Evolutionary conservation across 2,329 filamentous ascomycete species (phyloP), one percentile per base, ranked within the genome.

Genomic region (Fusarium tricinctum): DNA sequence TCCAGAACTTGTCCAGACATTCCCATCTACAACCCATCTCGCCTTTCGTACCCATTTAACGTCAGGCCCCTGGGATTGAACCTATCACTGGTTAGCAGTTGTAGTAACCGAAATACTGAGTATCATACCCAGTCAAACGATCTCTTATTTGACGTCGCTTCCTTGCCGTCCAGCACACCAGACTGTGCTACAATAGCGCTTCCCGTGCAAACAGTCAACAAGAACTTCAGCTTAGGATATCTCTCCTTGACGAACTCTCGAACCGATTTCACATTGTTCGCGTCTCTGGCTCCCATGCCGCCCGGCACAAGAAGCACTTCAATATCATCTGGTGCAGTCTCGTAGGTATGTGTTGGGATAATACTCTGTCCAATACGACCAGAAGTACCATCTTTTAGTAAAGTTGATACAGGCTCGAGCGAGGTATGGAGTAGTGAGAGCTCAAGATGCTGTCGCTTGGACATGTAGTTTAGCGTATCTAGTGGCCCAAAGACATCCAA

Each of bases 161-260:
- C 78, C 40, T 78, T 81, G 0, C 85, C 85, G 58, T 90, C 82
- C 15, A 91, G 75, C 1, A 90, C 72, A 0, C 88, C 88, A 0
- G 88, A 79, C 22, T 80, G 77, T 0, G 88, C 88, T 0, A 85
- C 79, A 8, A 89, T 74, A 3, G 82, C 81, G 3, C 84, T 80
- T 0, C 89, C 89, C 0, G 87, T 91, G 72, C 89, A 91, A 0
- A 91, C 83, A 0, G 86, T 89, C n/a, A 91, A 77, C 8, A 89
- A 70, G 61, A 85, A 86, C 47, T 80, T 75, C 8, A 88, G 67
- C 9, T 77, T 77, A 0, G 82, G 79, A 63, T 81, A 85, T 5
- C 71, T 68, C 0, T 74, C 68, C 6, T 68, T 69, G 42, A 88
- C 75, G 63, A 83, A 88, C n/a, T 82, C 76, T 5, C 74, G 73